Conservation (phyloP, 2,329 filamentous ascomycete genomes). For the Colletotrichum sublineola region DNA sequence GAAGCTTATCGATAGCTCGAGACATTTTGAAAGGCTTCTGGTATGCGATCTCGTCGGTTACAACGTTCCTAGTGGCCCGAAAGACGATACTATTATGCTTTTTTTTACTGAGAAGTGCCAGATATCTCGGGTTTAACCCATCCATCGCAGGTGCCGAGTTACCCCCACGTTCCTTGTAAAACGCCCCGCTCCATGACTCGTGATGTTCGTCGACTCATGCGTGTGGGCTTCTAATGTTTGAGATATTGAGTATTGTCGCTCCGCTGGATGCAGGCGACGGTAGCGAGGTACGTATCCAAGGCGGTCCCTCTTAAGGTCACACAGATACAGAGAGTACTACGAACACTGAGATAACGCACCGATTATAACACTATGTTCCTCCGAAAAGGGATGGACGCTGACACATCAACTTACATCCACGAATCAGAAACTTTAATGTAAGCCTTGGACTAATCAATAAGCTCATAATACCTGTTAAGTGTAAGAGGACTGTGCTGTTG, state of each 20-base stretch:
- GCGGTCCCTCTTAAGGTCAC: too few species aligned
- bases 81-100: conserved; percentile 12
- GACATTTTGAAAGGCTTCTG: conserved; percentile 9
- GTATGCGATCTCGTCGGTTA: not conserved
- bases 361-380: too few species aligned
- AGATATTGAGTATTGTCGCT: conserved; percentile 17
- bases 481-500: conserved; percentile 1
- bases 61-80: not conserved
- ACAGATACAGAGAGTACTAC: too few species aligned
- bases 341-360: too few species aligned
- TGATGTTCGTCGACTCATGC: conserved; percentile 27
- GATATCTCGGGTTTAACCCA: not conserved
- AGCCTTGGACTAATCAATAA: conserved; percentile 16
- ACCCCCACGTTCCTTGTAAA: not conserved
- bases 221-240: conserved; percentile 20
- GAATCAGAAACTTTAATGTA: conserved; percentile 34
- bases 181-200: conserved; percentile 22
- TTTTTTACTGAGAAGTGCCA: conserved; percentile 28
- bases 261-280: not conserved
- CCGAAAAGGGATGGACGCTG: too few species aligned
- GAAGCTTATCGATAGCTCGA: conserved; percentile 37
- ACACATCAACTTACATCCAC: not conserved
- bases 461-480: conserved; percentile 18
- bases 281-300: too few species aligned
- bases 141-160: conserved; percentile 5